Evolutionary conservation across 306 rosid species (phyloP).

Genomic region (Quercus gilva): DNA sequence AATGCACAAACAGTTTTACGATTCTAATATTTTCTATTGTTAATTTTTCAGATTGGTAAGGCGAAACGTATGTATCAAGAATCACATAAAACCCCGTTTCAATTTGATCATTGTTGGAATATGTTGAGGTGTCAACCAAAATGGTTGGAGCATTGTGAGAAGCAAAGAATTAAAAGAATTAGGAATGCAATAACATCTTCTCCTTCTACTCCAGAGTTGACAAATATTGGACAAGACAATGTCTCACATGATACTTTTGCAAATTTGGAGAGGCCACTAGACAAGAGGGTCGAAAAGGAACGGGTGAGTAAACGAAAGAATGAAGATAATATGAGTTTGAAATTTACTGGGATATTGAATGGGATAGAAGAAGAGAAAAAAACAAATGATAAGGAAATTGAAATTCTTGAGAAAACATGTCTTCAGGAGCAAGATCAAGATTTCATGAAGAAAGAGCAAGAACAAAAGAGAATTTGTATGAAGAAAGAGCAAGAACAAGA

Average conservation of each 20-base stretch:
- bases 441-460: too few relatives aligned
- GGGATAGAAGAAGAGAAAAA: neutral
- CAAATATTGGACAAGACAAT: neutral
- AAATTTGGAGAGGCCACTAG: neutral
- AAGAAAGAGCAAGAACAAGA: neutral
- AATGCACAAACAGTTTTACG: neutral
- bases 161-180: neutral
- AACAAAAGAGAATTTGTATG: too few relatives aligned
- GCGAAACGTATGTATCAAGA: neutral
- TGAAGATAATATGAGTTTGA: neutral
- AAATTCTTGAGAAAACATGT: neutral
- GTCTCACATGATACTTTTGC: neutral
- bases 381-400: neutral
- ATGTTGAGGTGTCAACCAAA: neutral
- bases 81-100: neutral
- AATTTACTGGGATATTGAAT: neutral
- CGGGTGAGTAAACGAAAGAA: neutral
- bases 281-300: neutral
- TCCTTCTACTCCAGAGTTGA: neutral
- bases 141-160: neutral
- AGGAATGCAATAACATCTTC: neutral
- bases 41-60: neutral
- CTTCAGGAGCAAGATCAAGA: neutral
- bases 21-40: neutral
- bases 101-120: neutral